Conservation (phyloP, 139 green algal genomes). For the Chlamydomonas urium region DNA sequence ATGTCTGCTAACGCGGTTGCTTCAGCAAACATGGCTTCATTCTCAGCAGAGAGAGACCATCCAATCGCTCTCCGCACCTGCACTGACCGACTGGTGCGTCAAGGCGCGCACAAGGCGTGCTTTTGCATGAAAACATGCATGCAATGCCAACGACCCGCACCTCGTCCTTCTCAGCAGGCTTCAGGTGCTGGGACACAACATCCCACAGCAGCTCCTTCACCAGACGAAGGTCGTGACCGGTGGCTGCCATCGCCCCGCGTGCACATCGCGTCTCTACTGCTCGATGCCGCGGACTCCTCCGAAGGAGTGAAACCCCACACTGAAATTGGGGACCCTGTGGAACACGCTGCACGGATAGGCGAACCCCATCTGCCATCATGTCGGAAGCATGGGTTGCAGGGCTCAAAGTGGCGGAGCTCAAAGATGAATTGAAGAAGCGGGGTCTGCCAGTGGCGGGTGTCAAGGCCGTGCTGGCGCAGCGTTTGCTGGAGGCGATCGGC, state of each 20-base stretch:
- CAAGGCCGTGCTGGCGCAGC: slow-evolving; percentile 31
- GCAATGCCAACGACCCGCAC: slow-evolving; percentile 11
- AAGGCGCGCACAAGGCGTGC: neutral
- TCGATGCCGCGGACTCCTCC: too few relatives aligned
- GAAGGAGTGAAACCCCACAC: neutral
- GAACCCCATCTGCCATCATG: neutral
- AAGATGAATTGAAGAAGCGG: slow-evolving; percentile 41
- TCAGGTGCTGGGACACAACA: slow-evolving; percentile 23
- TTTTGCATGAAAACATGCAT: neutral
- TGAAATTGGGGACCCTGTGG: too few relatives aligned
- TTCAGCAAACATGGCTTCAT: slow-evolving; percentile 37
- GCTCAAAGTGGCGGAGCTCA: slow-evolving; percentile 35
- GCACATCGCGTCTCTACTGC: neutral
- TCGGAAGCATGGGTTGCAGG: neutral
- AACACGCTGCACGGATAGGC: too few relatives aligned
- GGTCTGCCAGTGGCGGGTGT: slow-evolving; percentile 20
- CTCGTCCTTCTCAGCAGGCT: slow-evolving; percentile 37
- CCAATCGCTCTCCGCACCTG: slow-evolving; percentile 35
- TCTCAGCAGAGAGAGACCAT: slow-evolving; percentile 21
- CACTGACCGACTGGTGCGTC: neutral
- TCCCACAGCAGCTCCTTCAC: slow-evolving; percentile 35
- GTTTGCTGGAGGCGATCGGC: slow-evolving; percentile 19
- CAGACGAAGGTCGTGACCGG: slow-evolving; percentile 28
- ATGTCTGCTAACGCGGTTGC: slow-evolving; percentile 35
- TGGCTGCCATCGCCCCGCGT: neutral